These are phyloP conservation scores for Cyamopsis tetragonoloba DNA, from an alignment of 306 rosid species.

Conservation along the genomic window DNA sequence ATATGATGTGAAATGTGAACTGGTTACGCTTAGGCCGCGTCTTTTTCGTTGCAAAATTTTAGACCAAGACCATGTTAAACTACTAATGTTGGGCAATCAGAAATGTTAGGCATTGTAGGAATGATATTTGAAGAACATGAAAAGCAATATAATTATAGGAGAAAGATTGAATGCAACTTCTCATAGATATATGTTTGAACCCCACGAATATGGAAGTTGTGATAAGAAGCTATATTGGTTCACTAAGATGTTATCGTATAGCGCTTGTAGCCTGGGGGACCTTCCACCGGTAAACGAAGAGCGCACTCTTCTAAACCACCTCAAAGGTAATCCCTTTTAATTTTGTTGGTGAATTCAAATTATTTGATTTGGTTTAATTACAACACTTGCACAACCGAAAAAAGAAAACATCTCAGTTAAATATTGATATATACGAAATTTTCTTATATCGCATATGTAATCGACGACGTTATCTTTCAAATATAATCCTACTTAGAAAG, in stretches of 20 bases:
- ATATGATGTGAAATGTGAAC: too few relatives aligned
- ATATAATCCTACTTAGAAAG: too few relatives aligned
- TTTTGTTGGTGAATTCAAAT: not conserved
- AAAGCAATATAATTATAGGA: not conserved
- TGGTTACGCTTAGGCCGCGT: slow-evolving; percentile 10
- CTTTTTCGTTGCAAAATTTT: slow-evolving; percentile 3
- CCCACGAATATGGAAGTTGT: not conserved
- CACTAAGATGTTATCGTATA: not conserved
- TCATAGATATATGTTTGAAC: not conserved
- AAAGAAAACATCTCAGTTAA: too few relatives aligned
- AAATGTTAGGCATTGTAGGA: not conserved
- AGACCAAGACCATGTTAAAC: not conserved
- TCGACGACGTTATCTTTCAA: too few relatives aligned
- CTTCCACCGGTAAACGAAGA: not conserved
- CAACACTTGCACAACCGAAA: too few relatives aligned
- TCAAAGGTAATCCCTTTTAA: not conserved
- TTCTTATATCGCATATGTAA: too few relatives aligned
- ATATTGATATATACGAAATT: too few relatives aligned
- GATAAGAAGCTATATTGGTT: not conserved
- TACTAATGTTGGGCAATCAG: slow-evolving; percentile 13
- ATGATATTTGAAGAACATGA: not conserved
- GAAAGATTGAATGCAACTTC: not conserved
- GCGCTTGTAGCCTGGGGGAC: not conserved
- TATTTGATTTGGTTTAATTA: not conserved
- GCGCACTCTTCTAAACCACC: not conserved